A percentile compares a stretch with the other conserved stretches of the same genome.
phyloP scores from a whole-genome alignment of 2,329 filamentous ascomycete genomes.

The Laburnicola sp. region DNA sequence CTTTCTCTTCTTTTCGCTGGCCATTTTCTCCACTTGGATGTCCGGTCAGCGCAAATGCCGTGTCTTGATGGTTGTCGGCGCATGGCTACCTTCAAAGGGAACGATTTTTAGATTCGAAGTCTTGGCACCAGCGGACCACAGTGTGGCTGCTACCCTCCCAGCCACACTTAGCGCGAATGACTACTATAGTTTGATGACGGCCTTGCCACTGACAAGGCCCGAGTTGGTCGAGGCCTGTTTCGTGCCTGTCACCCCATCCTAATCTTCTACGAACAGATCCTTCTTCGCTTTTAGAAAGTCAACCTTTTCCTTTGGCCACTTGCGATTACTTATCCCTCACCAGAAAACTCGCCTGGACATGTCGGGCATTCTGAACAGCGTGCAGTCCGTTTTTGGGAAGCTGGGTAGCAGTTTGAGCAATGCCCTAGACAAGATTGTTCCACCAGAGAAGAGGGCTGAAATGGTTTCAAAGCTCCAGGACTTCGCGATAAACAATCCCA shows the following conservation, averaged over 20 bases:
- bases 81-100: background rate
- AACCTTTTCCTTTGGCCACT: no score
- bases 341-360: constrained; percentile 18
- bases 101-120: constrained; percentile 33
- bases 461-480: constrained; percentile 57
- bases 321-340: background rate
- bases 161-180: constrained; percentile 2
- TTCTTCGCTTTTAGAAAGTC: no score
- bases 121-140: constrained; percentile 10
- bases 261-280: no score
- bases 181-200: constrained; percentile 4
- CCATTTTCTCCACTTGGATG: constrained; percentile 19
- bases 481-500: constrained; percentile 66
- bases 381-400: constrained; percentile 23
- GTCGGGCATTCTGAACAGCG: constrained; percentile 28
- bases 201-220: no score
- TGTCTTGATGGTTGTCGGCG: constrained; percentile 7
- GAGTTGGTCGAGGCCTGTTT: no score
- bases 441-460: constrained; percentile 63
- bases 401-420: constrained; percentile 31
- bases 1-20: constrained; percentile 47
- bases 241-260: no score
- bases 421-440: constrained; percentile 58
- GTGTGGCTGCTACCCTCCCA: constrained; percentile 8
- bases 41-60: constrained; percentile 2